These are phyloP conservation scores for Aureobasidium sp. DNA, from an alignment of 2,329 filamentous ascomycete species.

Conservation along the genomic window DNA sequence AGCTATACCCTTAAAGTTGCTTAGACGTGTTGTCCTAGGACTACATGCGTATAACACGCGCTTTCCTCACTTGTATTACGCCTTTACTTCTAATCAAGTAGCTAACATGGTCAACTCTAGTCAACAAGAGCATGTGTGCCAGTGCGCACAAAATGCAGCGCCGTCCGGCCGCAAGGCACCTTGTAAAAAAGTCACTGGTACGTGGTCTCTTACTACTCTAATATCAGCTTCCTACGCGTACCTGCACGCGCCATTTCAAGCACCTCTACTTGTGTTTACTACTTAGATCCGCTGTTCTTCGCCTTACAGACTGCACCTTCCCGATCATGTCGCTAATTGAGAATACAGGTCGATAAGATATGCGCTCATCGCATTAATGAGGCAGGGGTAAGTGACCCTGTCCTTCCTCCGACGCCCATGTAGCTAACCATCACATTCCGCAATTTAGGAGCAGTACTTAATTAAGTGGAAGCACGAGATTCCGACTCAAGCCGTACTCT, in stretches of 20 bases:
- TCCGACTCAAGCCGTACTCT: constrained; percentile 27
- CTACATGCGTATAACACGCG: background rate
- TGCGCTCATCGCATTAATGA: constrained; percentile 23
- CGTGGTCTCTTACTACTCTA: background rate
- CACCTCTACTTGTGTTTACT: background rate
- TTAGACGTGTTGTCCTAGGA: background rate
- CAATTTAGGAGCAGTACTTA: constrained; percentile 34
- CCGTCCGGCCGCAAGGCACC: background rate
- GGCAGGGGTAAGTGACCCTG: constrained; percentile 21
- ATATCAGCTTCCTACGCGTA: background rate
- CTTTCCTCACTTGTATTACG: background rate
- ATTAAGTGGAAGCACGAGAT: constrained; percentile 32
- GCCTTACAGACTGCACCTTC: no score
- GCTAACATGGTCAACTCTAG: background rate
- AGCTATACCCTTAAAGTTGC: background rate
- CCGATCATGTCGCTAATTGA: background rate
- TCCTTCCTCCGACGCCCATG: background rate
- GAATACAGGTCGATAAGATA: constrained; percentile 22
- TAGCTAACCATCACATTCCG: background rate
- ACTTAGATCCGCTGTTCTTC: background rate
- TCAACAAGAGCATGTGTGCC: background rate
- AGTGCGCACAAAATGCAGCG: background rate
- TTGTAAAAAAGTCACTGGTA: background rate
- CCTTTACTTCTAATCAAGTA: background rate
- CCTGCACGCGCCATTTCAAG: background rate